Conservation (phyloP, 257 asterid species). For the Capsicum rhomboideum region DNA sequence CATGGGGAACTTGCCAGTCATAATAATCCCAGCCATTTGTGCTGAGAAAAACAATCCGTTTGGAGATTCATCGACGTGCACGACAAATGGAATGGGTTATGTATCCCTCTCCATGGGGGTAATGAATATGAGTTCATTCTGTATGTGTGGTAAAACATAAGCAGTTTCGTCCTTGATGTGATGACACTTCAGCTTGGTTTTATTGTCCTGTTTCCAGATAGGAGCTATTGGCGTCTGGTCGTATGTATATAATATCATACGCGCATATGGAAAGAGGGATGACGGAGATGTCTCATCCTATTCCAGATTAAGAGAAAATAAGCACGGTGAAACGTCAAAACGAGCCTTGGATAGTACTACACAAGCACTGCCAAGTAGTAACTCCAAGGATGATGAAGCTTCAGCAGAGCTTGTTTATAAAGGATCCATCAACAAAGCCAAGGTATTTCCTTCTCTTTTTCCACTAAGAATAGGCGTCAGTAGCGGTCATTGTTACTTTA, state of each 20-base stretch:
- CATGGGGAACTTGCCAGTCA: slow-evolving; percentile 34
- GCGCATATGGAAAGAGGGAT: slow-evolving; percentile 9
- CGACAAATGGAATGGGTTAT: slow-evolving; percentile 29
- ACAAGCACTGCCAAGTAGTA: slow-evolving; percentile 1
- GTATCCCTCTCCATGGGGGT: slow-evolving; percentile 39
- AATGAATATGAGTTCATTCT: background rate
- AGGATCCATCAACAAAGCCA: background rate
- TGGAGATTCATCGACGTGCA: slow-evolving; percentile 29
- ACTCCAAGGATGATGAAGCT: slow-evolving; percentile 4
- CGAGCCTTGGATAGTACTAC: background rate
- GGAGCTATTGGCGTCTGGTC: slow-evolving; percentile 32
- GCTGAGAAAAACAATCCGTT: slow-evolving; percentile 32
- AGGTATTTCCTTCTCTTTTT: background rate
- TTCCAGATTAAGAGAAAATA: background rate
- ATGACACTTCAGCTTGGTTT: background rate
- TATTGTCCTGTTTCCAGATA: slow-evolving; percentile 5
- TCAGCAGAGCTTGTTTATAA: background rate
- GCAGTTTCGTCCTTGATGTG: background rate
- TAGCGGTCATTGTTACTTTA: too few relatives aligned
- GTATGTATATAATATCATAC: slow-evolving; percentile 10
- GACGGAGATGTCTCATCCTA: background rate
- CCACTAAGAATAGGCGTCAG: too few relatives aligned
- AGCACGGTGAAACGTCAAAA: slow-evolving; percentile 5
- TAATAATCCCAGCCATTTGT: slow-evolving; percentile 35
- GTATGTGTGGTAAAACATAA: background rate